Evolutionary conservation across 495 filamentous ascomycete species (phyloP).

Genomic region (Cenococcum geophilum): DNA sequence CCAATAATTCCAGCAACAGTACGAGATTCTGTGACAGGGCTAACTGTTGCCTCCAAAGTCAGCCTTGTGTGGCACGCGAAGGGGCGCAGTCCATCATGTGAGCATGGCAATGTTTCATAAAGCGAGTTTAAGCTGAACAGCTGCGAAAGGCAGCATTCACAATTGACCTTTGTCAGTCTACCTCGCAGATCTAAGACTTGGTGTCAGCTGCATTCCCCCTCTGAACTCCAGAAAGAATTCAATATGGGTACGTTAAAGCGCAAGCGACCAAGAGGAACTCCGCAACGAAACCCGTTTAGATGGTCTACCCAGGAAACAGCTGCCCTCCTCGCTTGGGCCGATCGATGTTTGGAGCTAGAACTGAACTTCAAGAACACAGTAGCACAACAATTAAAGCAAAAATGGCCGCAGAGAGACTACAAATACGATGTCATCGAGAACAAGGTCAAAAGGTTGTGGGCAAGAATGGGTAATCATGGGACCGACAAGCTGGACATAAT

Average conservation of each 20-base stretch:
- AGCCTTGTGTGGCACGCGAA: background rate
- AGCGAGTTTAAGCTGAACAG: conserved; percentile 1
- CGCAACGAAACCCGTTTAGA: conserved; percentile 1
- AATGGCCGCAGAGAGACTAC: conserved; percentile 5
- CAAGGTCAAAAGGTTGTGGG: conserved; percentile 4
- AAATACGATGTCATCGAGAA: conserved; percentile 5
- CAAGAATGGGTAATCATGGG: conserved; percentile 1
- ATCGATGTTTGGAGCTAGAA: background rate
- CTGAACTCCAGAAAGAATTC: conserved; percentile 3
- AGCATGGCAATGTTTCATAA: background rate
- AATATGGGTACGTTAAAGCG: background rate
- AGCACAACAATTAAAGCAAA: conserved; percentile 1
- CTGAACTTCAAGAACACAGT: conserved; percentile 5
- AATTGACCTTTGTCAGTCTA: background rate
- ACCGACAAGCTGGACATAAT: conserved; percentile 5
- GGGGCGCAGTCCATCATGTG: background rate
- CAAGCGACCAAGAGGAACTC: background rate
- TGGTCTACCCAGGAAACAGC: conserved; percentile 1
- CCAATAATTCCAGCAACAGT: background rate
- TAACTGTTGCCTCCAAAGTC: background rate
- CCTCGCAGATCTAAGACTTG: background rate
- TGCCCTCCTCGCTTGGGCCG: conserved; percentile 5
- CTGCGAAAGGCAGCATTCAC: conserved; percentile 3
- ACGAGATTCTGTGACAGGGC: background rate
- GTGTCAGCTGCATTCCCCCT: background rate